Evolutionary conservation across 305 asterid genomes (phyloP).

Genomic region (Solanum hybrid): DNA sequence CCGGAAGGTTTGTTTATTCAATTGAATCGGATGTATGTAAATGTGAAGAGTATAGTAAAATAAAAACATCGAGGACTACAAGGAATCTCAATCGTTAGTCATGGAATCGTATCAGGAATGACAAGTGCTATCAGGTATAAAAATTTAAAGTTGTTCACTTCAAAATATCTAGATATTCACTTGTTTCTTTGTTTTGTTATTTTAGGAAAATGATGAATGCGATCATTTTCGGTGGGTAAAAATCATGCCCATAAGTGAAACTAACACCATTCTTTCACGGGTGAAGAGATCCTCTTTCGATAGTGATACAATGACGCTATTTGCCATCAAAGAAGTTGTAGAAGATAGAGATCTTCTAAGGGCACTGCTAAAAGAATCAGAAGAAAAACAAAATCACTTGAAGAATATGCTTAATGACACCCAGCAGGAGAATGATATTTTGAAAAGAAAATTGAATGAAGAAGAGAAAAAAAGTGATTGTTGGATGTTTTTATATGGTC

Average conservation of each 20-base stretch:
- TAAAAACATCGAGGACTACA: not conserved
- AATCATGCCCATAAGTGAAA: not conserved
- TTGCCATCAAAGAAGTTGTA: too few species aligned
- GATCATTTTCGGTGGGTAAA: too few species aligned
- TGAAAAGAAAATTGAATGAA: too few species aligned
- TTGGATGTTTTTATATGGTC: too few species aligned
- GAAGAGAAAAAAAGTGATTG: too few species aligned
- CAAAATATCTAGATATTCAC: not conserved
- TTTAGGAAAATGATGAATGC: not conserved
- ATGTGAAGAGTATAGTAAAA: not conserved
- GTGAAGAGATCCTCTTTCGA: not conserved
- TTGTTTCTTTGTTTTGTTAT: too few species aligned
- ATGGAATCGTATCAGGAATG: not conserved
- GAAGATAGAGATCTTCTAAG: too few species aligned
- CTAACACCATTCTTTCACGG: not conserved
- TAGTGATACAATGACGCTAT: not conserved
- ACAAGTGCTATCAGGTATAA: too few species aligned
- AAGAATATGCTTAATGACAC: too few species aligned
- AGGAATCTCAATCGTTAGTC: not conserved
- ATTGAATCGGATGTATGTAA: not conserved
- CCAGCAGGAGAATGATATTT: too few species aligned
- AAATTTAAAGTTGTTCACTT: not conserved
- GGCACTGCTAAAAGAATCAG: too few species aligned
- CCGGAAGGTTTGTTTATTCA: not conserved
- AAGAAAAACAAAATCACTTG: too few species aligned